Base-by-base conservation (phyloP, 495 filamentous ascomycete genomes). In the Aspergillus homomorphus region DNA sequence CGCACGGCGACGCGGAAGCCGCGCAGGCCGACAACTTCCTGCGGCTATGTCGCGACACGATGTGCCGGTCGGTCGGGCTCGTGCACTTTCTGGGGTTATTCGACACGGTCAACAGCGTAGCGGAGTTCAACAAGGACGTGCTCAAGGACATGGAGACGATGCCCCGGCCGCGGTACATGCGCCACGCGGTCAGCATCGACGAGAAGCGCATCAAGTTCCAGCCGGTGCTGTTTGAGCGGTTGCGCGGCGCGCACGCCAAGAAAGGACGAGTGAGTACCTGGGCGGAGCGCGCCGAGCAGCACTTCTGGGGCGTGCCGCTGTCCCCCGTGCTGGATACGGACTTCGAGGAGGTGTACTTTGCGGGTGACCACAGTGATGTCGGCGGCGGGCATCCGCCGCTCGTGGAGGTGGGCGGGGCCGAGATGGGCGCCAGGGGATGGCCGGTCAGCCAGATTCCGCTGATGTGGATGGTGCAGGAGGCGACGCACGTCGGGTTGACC, bases 381-480 rank as follows among this genome's bases (percentile, higher is more conserved):
- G 90, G 90, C 1, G 90, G 90, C n/a, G 90, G 90, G 0, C 93
- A 90, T 90, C 82, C 85, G 51, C 69, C 33, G 4, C 33, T 12
- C 7, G 33, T 12, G 4, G 85, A 8, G 62, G n/a, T n/a, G n/a
- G n/a, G n/a, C n/a, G n/a, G n/a, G n/a, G 76, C 0, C 62, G 79
- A 76, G 0, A 79, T 83, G 60, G 81, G 80, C 45, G 21, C 49
- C 46, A 24, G 43, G 24, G 48, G 19, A 18, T 71, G 69, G 51
- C 68, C 85, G 3, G 72, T 89, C 1, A 88, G 84, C 57, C 88
- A 94, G 63, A 79, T 85, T 12, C 88, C 90, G 3, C 74, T 92
- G 4, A 80, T 87, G 10, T 93, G 89, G 84, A 93, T 93, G 87
- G 82, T 94, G 2, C 78, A 84, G 56, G 89, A 92, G 70, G 88